Base-by-base conservation (phyloP, 164 flowering plant genomes). In the Magnolia sinica region DNA sequence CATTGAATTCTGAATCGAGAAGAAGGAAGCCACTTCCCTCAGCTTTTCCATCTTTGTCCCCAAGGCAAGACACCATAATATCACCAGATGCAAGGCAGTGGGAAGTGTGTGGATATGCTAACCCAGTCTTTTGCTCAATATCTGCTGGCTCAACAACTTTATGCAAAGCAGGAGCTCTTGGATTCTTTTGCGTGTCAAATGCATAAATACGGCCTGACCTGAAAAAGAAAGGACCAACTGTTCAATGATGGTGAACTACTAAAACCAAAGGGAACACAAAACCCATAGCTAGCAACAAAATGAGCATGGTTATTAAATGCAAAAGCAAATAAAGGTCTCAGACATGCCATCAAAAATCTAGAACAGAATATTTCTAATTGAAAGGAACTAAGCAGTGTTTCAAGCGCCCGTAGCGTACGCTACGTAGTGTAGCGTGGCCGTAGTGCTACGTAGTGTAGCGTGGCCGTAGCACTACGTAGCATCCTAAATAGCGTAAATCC, bases 1-100 rank as follows among this genome's bases (percentile, higher is more conserved):
- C 96, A 81, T 96, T 96, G 78, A 96, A 96, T 9, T 94, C 90
- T 1, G 98, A 89, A 78, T 96, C 98, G 49, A 96, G 98, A 68
- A 96, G 95, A 80, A 96, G 98, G 84, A 96, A 96, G 8, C 99
- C 99, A 84, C 81, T 91, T 66, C 98, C 98, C 74, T 90, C 80
- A 45, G 96, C 97, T 68, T 94, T 96, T 79, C 98, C 99, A 76
- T 92, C 92, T 75, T 86, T 87, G 76, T 91, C 98, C 78, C 99
- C 99, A 72, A 96, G 94, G 83, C 99, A 96, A 16, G 99, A 96
- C 13, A 96, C 85, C 93, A 96, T 64, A 64, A 96, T 79, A 68
- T 96, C 99, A 71, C 99, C 98, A 79, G 98, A 90, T 68, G 94
- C 98, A 82, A 96, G 97, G 87, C 99, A 96, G 82, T 96, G 99